phyloP scores from a whole-genome alignment of 371 early-diverging fungal genomes.

The Mortierella sp. region DNA sequence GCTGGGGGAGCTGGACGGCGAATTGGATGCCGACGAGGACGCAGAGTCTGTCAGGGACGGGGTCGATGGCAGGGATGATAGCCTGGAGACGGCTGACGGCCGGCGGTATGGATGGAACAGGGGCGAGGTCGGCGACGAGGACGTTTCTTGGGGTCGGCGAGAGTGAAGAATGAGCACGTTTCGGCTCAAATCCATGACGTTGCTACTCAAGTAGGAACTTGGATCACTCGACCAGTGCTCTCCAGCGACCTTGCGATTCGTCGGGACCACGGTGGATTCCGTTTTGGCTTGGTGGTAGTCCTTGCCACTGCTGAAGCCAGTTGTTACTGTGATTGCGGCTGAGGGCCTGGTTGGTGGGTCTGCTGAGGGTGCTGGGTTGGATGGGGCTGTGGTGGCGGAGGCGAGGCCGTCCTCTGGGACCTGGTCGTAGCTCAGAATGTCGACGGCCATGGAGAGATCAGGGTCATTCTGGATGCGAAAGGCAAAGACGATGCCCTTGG shows the following conservation, averaged over 20 bases:
- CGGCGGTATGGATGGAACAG: constrained; percentile 20
- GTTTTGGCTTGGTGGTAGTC: not conserved
- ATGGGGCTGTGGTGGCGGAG: not conserved
- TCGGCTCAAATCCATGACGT: constrained; percentile 45
- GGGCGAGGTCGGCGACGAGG: constrained; percentile 15
- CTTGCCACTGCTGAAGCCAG: not conserved
- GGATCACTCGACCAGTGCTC: constrained; percentile 48
- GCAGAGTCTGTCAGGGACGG: constrained; percentile 35
- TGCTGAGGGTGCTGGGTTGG: not conserved
- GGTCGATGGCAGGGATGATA: constrained; percentile 31
- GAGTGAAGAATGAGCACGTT: constrained; percentile 50
- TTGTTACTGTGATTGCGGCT: constrained; percentile 3
- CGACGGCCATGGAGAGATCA: constrained; percentile 49
- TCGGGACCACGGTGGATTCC: constrained; percentile 6
- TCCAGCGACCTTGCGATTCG: constrained; percentile 28
- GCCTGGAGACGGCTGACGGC: constrained; percentile 20
- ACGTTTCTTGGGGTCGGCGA: constrained; percentile 34
- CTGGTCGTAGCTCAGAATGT: constrained; percentile 48
- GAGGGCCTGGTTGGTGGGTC: constrained; percentile 1
- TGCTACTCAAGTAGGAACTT: constrained; percentile 39
- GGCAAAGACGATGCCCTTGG: constrained; percentile 50
- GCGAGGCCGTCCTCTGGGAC: constrained; percentile 14
- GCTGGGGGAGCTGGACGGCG: constrained; percentile 37
- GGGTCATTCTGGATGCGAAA: constrained; percentile 46
- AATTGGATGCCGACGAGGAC: constrained; percentile 32